Evolutionary conservation across 805 yeast species (phyloP).

Genomic region (Kazachstania bromeliacearum): DNA sequence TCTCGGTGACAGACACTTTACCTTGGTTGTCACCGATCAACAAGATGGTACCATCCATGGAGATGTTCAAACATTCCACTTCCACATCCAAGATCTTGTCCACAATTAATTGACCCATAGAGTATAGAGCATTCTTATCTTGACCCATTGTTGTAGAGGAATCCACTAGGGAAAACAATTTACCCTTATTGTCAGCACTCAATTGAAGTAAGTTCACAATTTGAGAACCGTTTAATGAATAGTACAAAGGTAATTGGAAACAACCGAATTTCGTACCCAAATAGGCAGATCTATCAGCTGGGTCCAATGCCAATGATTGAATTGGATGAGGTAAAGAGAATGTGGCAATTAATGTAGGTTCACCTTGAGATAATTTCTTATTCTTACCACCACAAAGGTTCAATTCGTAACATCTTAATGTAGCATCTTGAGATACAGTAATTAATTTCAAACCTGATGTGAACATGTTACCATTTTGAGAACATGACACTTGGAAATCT

Average conservation of each 20-base stretch:
- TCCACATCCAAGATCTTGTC: constrained; percentile 18
- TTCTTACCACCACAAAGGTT: constrained; percentile 16
- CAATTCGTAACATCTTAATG: constrained; percentile 63
- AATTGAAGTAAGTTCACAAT: constrained; percentile 40
- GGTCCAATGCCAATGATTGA: constrained; percentile 55
- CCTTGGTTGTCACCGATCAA: constrained; percentile 73
- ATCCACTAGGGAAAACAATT: constrained; percentile 41
- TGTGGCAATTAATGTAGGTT: constrained; percentile 45
- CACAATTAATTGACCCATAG: constrained; percentile 23
- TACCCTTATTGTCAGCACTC: constrained; percentile 34
- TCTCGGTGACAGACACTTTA: constrained; percentile 55
- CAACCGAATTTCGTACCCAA: constrained; percentile 59
- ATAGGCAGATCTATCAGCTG: constrained; percentile 67
- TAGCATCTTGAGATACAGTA: constrained; percentile 64
- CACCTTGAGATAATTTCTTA: constrained; percentile 21
- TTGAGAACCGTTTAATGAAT: constrained; percentile 29
- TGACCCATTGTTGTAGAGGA: constrained; percentile 17
- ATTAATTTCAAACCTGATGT: constrained; percentile 50
- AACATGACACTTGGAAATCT: constrained; percentile 36
- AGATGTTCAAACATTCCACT: constrained; percentile 39
- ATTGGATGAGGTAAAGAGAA: constrained; percentile 58
- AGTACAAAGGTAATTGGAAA: constrained; percentile 19
- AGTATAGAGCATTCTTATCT: constrained; percentile 14
- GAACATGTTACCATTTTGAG: constrained; percentile 31
- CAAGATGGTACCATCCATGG: constrained; percentile 66